A percentile compares a stretch with the other conserved stretches of the same genome.
These are phyloP conservation scores for Ambrosiella beaveri DNA, from an alignment of 2,329 filamentous ascomycete species.

Conservation along the genomic window DNA sequence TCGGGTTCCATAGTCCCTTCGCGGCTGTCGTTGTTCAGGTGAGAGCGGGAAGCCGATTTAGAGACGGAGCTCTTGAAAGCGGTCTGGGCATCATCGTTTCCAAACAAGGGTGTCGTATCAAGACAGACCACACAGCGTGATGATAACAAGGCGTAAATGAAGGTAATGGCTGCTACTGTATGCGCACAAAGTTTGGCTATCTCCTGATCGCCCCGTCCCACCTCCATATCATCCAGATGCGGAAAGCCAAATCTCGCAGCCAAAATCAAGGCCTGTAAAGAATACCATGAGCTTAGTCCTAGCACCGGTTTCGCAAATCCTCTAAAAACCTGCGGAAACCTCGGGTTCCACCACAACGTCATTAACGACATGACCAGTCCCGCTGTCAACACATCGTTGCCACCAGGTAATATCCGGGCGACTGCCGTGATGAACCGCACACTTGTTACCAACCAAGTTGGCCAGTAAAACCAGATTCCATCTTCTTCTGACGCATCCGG, in stretches of 20 bases:
- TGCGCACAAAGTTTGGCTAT: conserved; percentile 36
- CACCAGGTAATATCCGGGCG: conserved; percentile 24
- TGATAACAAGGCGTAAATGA: conserved; percentile 22
- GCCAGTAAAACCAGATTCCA: conserved; percentile 4
- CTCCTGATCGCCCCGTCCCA: conserved; percentile 22
- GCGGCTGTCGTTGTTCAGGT: neutral
- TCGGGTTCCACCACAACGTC: conserved; percentile 52
- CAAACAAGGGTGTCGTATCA: conserved; percentile 41
- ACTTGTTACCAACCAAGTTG: neutral
- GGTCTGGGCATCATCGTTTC: conserved; percentile 6
- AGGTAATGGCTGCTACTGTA: conserved; percentile 33
- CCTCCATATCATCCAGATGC: conserved; percentile 24
- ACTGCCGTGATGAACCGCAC: conserved; percentile 13
- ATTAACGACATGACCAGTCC: conserved; percentile 32
- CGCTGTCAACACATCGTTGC: conserved; percentile 27
- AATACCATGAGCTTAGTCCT: conserved; percentile 48
- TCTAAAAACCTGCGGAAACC: conserved; percentile 40
- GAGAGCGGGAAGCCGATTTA: neutral
- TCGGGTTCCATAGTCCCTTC: conserved; percentile 3
- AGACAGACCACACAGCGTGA: conserved; percentile 20
- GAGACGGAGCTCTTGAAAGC: neutral
- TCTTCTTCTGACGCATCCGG: neutral
- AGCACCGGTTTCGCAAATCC: conserved; percentile 42
- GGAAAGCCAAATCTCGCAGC: conserved; percentile 35
- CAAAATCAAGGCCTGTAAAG: conserved; percentile 43